These are phyloP conservation scores for Epithele typhae DNA, from an alignment of 768 basidiomycete genomes.

Conservation along the genomic window DNA sequence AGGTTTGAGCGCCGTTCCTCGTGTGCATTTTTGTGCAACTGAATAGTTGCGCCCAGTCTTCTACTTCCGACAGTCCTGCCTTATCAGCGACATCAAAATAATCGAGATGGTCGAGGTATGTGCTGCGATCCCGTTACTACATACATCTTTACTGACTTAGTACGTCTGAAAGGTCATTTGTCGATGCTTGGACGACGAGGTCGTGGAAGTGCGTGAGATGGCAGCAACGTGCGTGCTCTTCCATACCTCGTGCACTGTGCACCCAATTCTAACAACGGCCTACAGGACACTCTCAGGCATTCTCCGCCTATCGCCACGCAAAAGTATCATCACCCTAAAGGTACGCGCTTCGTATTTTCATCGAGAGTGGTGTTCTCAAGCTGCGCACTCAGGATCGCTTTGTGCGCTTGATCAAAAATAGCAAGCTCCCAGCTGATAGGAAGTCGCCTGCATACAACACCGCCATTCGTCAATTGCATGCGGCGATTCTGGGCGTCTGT, in stretches of 20 bases:
- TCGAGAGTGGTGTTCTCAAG: too few relatives aligned
- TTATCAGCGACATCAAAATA: conserved; percentile 71
- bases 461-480: conserved; percentile 76
- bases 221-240: conserved; percentile 62
- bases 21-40: neutral
- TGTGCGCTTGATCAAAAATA: conserved; percentile 64
- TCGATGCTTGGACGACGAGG: conserved; percentile 78
- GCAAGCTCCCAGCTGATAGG: conserved; percentile 56
- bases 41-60: conserved; percentile 45
- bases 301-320: conserved; percentile 72
- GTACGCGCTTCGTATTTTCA: conserved; percentile 25
- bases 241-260: neutral
- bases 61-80: conserved; percentile 85
- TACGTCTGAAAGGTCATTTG: conserved; percentile 55
- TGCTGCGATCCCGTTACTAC: neutral
- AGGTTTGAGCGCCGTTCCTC: conserved; percentile 32
- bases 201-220: conserved; percentile 88
- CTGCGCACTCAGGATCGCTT: conserved; percentile 59
- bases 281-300: conserved; percentile 81
- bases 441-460: conserved; percentile 62
- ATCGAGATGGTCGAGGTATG: conserved; percentile 76
- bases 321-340: conserved; percentile 72
- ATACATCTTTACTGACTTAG: neutral
- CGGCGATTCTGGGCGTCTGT: conserved; percentile 91
- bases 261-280: neutral